Evolutionary conservation across 2,329 filamentous ascomycete species (phyloP), one percentile per base, ranked within the genome.

Genomic region (Phoma herbarum): DNA sequence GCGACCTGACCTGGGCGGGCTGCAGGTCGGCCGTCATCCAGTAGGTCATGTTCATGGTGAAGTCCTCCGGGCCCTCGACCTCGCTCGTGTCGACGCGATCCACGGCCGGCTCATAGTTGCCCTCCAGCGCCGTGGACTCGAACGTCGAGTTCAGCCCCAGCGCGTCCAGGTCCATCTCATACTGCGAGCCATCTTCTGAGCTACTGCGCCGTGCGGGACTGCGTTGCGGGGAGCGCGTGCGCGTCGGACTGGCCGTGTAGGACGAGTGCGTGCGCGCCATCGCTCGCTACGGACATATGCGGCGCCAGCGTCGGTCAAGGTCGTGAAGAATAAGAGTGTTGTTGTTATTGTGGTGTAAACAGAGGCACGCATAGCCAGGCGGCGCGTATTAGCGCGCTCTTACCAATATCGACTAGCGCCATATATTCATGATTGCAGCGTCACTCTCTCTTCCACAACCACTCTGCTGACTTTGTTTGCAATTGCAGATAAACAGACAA

Each of bases 1-100:
- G 65, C 50, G 73, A 74, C 52, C 70, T 71, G 49, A 73, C 71
- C 23, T 72, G 65, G 16, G 68, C 54, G 52, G 66, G 52, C 35
- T 71, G 68, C 33, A 77, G 63, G 50, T 75, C 70, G 25, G 74
- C 67, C 2, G 74, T 74, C 77, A 79, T 79, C 75, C 75, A 79
- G 61, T 75, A 78, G 31, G 77, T 77, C 75, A 79, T 76, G 62
- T 79, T 79, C 71, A 76, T 73, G 7, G 77, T 79, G 59, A 79
- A 79, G 62, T 79, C 77, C 47, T 75, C 76, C 2, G 77, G 77
- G 7, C 77, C 77, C 42, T 77, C 77, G 25, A 79, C 74, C 14
- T 79, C 77, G 61, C 76, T 77, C 37, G 72, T 78, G 12, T 75
- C 66, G 18, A 79, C 70, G 11, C 69, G 69, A 47, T 79, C 77